Conservation (phyloP, 129 eudicot genomes). For the Tagetes patula region DNA sequence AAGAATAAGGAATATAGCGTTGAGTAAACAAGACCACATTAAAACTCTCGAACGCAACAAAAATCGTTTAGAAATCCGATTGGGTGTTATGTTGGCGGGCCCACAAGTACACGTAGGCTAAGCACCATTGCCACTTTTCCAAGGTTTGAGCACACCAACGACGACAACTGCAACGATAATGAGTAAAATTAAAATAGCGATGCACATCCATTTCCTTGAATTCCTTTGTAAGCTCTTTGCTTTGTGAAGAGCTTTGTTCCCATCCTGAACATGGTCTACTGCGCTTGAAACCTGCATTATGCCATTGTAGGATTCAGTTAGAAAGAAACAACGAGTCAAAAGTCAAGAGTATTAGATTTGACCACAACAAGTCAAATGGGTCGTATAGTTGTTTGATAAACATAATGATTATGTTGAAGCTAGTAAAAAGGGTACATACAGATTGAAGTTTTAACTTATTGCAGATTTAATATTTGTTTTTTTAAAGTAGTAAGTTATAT, state of each 20-base stretch:
- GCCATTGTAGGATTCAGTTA: constrained; percentile 6
- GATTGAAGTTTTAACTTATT: no score
- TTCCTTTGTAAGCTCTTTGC: constrained; percentile 76
- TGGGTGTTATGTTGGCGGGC: background rate
- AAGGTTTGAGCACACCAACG: constrained; percentile 87
- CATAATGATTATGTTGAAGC: background rate
- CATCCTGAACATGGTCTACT: constrained; percentile 89
- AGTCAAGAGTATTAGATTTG: background rate
- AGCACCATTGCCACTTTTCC: constrained; percentile 76
- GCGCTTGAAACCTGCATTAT: constrained; percentile 69
- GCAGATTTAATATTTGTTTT: background rate
- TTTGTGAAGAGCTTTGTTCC: constrained; percentile 74
- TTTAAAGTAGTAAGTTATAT: background rate
- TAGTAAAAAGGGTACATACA: background rate
- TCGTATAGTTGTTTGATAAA: background rate
- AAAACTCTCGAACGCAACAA: constrained; percentile 18
- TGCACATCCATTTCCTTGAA: constrained; percentile 94
- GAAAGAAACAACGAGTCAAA: constrained; percentile 3
- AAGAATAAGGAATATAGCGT: constrained; percentile 30
- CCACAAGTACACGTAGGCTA: constrained; percentile 21
- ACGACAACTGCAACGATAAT: constrained; percentile 60
- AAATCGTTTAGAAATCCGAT: constrained; percentile 11
- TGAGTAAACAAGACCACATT: constrained; percentile 21
- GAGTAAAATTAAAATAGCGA: constrained; percentile 77
- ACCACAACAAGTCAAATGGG: background rate